A percentile compares a stretch with the other conserved stretches of the same genome.
These are phyloP conservation scores for Auricularia sp. DNA, from an alignment of 768 basidiomycete species.

Conservation along the genomic window DNA sequence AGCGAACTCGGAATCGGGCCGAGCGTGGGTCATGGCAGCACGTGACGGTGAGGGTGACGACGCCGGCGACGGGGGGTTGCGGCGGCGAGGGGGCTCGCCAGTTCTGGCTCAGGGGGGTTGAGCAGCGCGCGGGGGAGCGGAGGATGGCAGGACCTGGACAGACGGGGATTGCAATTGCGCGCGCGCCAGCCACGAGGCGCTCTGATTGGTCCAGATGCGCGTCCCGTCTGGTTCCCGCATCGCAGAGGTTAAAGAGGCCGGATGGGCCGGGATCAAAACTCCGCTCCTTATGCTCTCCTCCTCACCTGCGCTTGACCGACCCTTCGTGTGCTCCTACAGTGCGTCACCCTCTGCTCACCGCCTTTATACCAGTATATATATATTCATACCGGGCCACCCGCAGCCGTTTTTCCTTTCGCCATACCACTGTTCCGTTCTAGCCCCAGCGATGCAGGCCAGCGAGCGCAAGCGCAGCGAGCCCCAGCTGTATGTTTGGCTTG, in stretches of 20 bases:
- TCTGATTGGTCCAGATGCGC: background rate
- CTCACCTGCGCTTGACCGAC: background rate
- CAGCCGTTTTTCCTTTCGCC: background rate
- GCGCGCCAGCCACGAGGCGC: background rate
- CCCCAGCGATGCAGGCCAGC: background rate
- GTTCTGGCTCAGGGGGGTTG: too few species aligned
- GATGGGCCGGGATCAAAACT: background rate
- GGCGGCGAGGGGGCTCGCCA: too few species aligned
- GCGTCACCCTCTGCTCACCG: background rate
- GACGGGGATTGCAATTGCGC: background rate
- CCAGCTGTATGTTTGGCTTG: background rate
- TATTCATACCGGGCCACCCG: background rate
- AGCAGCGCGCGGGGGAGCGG: too few species aligned
- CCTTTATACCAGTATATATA: background rate
- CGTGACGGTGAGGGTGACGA: too few species aligned
- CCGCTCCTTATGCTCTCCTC: background rate
- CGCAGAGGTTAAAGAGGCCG: background rate
- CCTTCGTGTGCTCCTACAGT: background rate
- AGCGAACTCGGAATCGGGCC: too few species aligned
- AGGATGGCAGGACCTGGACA: background rate
- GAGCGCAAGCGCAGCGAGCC: background rate
- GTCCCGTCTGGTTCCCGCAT: background rate
- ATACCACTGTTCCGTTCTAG: background rate
- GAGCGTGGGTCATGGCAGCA: too few species aligned
- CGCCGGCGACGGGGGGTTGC: too few species aligned